These are phyloP conservation scores for Aphanomyces astaci DNA, from an alignment of 352 stramenopile genomes.

Conservation along the genomic window DNA sequence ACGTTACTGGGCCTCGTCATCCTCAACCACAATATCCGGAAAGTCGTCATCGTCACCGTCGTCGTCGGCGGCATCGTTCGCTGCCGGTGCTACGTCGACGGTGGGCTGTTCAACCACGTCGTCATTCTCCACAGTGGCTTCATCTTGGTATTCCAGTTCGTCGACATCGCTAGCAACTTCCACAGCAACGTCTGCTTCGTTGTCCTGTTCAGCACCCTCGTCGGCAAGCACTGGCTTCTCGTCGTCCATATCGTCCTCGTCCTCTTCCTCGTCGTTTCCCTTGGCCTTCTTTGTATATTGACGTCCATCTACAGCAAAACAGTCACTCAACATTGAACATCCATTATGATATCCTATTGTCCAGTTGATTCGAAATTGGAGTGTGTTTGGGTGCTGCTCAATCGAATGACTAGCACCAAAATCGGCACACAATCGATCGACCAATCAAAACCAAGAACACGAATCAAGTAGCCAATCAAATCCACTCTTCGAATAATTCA, in stretches of 20 bases:
- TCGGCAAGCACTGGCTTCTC: slow-evolving; percentile 11
- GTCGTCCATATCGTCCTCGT: slow-evolving; percentile 25
- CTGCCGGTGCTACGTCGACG: slow-evolving; percentile 16
- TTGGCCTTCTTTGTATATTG: slow-evolving; percentile 14
- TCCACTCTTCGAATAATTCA: too few species aligned
- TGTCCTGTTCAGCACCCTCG: slow-evolving; percentile 17
- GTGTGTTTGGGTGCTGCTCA: too few species aligned
- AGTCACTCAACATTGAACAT: too few species aligned
- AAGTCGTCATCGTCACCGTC: slow-evolving; percentile 68
- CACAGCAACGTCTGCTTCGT: background rate
- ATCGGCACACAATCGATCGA: too few species aligned
- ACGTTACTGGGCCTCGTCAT: slow-evolving; percentile 40
- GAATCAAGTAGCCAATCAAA: too few species aligned
- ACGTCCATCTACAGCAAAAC: slow-evolving; percentile 23
- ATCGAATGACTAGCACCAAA: too few species aligned
- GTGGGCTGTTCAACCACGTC: slow-evolving; percentile 17
- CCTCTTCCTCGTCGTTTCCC: slow-evolving; percentile 39
- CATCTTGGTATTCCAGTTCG: slow-evolving; percentile 17
- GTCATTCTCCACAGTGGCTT: background rate
- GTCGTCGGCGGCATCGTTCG: slow-evolving; percentile 11
- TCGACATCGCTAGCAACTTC: slow-evolving; percentile 25
- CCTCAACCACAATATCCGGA: slow-evolving; percentile 71
- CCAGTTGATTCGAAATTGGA: too few species aligned
- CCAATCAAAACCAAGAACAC: too few species aligned
- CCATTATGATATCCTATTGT: too few species aligned